A percentile compares a stretch with the other conserved stretches of the same genome.
Conservation (phyloP, 2,329 filamentous ascomycete genomes). For the Colletotrichum chlorophyti region DNA sequence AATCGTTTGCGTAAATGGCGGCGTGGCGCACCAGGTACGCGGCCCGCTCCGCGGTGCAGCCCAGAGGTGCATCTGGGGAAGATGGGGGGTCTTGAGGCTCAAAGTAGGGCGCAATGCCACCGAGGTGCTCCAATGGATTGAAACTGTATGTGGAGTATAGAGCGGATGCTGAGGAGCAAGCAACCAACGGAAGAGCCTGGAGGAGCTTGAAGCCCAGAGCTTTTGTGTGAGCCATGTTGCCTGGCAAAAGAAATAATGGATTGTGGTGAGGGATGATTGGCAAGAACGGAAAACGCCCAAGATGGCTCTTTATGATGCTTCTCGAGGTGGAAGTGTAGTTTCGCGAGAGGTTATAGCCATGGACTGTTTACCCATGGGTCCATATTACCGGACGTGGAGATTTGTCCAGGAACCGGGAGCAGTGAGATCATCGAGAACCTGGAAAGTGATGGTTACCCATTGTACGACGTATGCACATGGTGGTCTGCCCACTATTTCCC, state of each 20-base stretch:
- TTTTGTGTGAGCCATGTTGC: slow-evolving; percentile 6
- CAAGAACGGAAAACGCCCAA: background rate
- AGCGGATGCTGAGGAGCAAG: slow-evolving; percentile 29
- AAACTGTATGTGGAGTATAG: slow-evolving; percentile 57
- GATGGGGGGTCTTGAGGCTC: slow-evolving; percentile 57
- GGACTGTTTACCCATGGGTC: no score
- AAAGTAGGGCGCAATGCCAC: slow-evolving; percentile 64
- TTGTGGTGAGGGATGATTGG: background rate
- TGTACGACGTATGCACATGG: no score
- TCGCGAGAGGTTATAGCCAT: no score
- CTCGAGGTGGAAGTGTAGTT: no score
- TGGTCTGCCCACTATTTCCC: no score
- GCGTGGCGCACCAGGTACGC: slow-evolving; percentile 66
- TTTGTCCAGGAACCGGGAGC: no score
- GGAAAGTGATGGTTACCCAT: no score
- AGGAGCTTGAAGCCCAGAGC: slow-evolving; percentile 11
- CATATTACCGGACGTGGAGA: no score
- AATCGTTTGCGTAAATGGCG: slow-evolving; percentile 66
- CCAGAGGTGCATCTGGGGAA: slow-evolving; percentile 51
- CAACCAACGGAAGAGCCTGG: slow-evolving; percentile 2
- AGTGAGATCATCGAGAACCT: no score
- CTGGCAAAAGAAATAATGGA: background rate
- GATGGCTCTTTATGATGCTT: no score
- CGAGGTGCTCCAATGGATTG: slow-evolving; percentile 60
- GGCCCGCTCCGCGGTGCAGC: slow-evolving; percentile 57